Base-by-base conservation (phyloP, 495 filamentous ascomycete species). In the Aspergillus kassunensis region DNA sequence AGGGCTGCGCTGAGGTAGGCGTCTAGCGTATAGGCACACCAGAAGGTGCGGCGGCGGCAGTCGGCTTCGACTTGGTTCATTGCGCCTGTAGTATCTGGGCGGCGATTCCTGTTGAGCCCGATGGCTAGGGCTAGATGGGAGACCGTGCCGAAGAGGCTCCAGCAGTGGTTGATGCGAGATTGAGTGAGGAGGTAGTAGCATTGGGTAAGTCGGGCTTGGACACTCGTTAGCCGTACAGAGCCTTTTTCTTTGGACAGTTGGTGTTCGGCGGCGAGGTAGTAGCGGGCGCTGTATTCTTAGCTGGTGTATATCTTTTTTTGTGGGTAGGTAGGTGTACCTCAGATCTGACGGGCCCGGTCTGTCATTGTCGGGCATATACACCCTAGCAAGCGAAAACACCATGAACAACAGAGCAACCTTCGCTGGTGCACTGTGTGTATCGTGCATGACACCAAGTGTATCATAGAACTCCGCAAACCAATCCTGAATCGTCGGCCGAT, bases 21-120 rank as follows among this genome's bases (percentile, higher is more conserved):
- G 56, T 82, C 79, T 12, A 82, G 54, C 20, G 72, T 71, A 53
- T 77, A 80, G 0, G 68, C 74, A 27, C 72, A 68, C 78, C 79
- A 82, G 36, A 83, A 82, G 4, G 74, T 72, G 4, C 79, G 73
- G 44, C 77, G 79, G 35, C 53, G 39, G 39, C 64, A 67, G 31
- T 64, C 51, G 19, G 43, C 24, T 19, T 49, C 49, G 41, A 67
- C 62, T 2, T 25, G 20, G 21, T 12, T 27, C n/a, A 49, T 29
- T 12, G n/a, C 42, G 8, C 4, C 21, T 9, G 35, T 25, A 12
- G 46, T 20, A 20, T 40, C 46, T 9, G 33, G 33, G 6, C 20
- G 20, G 8, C 35, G 20, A 6, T 37, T 24, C 1, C 46, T 10
- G 36, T 53, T 33, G 2, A 46, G 42, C 4, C 42, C 42, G 16